These are phyloP conservation scores for Panellus pusillus DNA, from an alignment of 768 basidiomycete species.

Conservation along the genomic window DNA sequence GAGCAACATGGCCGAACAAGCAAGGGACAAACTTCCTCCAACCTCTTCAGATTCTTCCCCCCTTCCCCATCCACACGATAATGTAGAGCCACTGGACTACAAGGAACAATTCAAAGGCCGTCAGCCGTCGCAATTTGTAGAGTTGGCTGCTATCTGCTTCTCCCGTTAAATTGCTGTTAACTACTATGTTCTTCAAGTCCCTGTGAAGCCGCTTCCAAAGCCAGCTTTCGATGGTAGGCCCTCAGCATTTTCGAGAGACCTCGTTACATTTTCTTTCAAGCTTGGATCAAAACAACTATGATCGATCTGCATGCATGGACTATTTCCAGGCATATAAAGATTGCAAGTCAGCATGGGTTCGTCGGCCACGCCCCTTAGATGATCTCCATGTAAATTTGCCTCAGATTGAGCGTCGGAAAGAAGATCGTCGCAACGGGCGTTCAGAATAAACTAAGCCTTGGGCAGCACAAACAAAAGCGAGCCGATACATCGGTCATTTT, in stretches of 20 bases:
- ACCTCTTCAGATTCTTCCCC: background rate
- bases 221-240: constrained; percentile 29
- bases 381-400: constrained; percentile 1
- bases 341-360: constrained; percentile 79
- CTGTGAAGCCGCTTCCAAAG: constrained; percentile 74
- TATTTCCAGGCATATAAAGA: constrained; percentile 83
- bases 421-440: constrained; percentile 54
- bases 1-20: no score
- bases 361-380: constrained; percentile 19
- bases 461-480: background rate
- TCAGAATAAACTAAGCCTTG: constrained; percentile 1
- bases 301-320: constrained; percentile 70
- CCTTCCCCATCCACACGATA: constrained; percentile 14
- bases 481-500: constrained; percentile 11
- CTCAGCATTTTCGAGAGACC: background rate
- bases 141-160: constrained; percentile 38
- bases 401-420: constrained; percentile 69
- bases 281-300: constrained; percentile 66
- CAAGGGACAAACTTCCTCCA: background rate
- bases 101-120: constrained; percentile 37
- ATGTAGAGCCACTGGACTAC: constrained; percentile 16
- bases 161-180: background rate
- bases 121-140: constrained; percentile 35
- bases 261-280: constrained; percentile 47
- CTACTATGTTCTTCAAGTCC: constrained; percentile 49